phyloP scores from a whole-genome alignment of 352 stramenopile genomes.

The Globisporangium recalcitrans region DNA sequence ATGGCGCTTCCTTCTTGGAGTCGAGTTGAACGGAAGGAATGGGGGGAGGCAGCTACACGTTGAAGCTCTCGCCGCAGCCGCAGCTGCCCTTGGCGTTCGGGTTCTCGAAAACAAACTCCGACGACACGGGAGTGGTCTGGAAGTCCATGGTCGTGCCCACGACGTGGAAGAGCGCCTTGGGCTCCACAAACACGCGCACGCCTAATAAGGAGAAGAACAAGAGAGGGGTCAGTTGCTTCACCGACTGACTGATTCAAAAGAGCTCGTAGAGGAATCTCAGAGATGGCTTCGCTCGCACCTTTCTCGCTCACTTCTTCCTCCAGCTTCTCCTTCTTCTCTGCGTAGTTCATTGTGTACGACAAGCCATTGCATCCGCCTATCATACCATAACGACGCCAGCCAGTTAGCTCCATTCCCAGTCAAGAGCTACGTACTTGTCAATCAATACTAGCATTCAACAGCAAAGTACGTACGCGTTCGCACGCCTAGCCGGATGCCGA shows the following conservation, averaged over 20 bases:
- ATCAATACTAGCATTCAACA: background rate
- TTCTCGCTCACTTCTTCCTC: slow-evolving; percentile 93
- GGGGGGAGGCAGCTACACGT: slow-evolving; percentile 77
- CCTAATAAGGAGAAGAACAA: slow-evolving; percentile 41
- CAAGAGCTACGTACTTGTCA: background rate
- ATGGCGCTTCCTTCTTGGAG: background rate
- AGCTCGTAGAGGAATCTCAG: background rate
- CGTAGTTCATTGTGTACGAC: slow-evolving; percentile 99
- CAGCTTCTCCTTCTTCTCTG: slow-evolving; percentile 90
- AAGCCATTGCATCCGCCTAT: slow-evolving; percentile 96
- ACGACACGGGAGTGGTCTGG: slow-evolving; percentile 94
- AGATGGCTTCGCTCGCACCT: slow-evolving; percentile 26
- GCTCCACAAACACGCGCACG: slow-evolving; percentile 97
- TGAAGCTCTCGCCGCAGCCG: slow-evolving; percentile 99
- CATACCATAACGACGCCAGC: background rate
- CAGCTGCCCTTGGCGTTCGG: slow-evolving; percentile 99
- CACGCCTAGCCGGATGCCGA: slow-evolving; percentile 95
- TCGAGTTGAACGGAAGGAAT: background rate
- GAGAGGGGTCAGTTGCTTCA: no score
- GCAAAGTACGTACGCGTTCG: slow-evolving; percentile 77
- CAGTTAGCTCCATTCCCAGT: background rate
- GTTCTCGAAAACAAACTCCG: slow-evolving; percentile 99
- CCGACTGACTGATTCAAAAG: slow-evolving; percentile 6
- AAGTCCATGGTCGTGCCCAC: slow-evolving; percentile 99
- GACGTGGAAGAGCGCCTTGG: slow-evolving; percentile 98